Base-by-base conservation (phyloP, 2,329 filamentous ascomycete genomes). In the Leptographium flavum region DNA sequence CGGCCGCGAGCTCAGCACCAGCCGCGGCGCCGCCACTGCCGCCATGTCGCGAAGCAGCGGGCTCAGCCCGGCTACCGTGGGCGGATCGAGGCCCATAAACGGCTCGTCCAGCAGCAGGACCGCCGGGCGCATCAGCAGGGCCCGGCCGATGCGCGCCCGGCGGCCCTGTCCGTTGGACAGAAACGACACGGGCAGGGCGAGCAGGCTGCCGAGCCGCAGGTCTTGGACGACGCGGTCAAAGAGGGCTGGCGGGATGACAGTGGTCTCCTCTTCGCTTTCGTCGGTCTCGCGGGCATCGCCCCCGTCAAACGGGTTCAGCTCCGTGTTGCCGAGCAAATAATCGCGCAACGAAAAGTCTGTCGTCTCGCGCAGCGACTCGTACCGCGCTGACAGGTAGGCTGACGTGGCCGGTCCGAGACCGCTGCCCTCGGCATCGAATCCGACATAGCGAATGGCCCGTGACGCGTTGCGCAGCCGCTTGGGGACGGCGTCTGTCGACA, bases 81-180 rank as follows among this genome's bases (percentile, higher is more conserved):
- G 81, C 14, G 90, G 92, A 60, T 96, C 92, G 15, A 98, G 69
- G 0, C 92, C 90, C 84, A 95, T 94, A 57, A 95, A 95, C 1
- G 92, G 90, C 55, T 94, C 90, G 62, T 98, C 92, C 3, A 94
- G 69, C 43, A 96, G 69, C 49, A 98, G 58, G 11, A 94, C 72
- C 60, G 93, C 83, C 0, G 92, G 92, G 43, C 73, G 73, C 7
- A 70, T 78, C 47, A 96, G 69, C 42, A 98, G 64, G 0, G 88
- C 87, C 54, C 87, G 84, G 2, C 87, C 92, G 53, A 98, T 94
- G 50, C 86, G 77, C 8, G 90, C 84, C 45, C 92, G 70, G 51
- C 90, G 71, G 7, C 84, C 90, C 63, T 98, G 92, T 0, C 92
- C 92, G 61, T 96, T 95, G 59, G 87, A 95, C 45, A 98, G 64